Percentiles rank a stretch among this genome's conserved stretches.
Conservation (phyloP, 768 basidiomycete species). For the Lactarius deliciosus region DNA sequence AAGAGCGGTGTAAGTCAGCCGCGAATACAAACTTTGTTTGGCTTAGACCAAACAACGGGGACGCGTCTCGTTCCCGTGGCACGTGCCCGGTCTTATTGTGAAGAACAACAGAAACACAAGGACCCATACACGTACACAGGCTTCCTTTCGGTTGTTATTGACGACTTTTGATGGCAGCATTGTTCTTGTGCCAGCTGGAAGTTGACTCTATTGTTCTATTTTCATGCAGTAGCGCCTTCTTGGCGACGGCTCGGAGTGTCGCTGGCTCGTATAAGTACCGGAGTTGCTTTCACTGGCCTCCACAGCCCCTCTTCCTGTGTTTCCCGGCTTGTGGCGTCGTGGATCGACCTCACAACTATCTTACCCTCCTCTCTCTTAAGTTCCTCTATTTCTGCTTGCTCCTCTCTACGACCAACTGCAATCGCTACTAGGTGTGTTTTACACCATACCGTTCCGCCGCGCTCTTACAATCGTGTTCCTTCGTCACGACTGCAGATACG, state of each 20-base stretch:
- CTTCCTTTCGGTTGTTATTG: background rate
- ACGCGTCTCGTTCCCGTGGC: constrained; percentile 3
- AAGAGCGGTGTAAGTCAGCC: background rate
- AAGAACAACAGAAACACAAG: constrained; percentile 20
- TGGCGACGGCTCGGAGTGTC: background rate
- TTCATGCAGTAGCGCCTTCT: background rate
- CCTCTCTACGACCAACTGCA: background rate
- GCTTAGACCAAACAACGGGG: constrained; percentile 13
- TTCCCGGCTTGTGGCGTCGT: constrained; percentile 25
- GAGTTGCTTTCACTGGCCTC: background rate
- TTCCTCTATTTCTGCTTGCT: background rate
- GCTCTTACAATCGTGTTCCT: background rate
- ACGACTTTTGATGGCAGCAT: background rate
- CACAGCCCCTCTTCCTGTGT: constrained; percentile 5
- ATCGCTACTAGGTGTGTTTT: background rate
- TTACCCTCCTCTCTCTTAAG: background rate
- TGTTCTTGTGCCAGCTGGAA: constrained; percentile 5
- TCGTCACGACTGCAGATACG: constrained; percentile 3
- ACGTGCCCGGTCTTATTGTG: constrained; percentile 16
- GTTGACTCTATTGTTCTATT: constrained; percentile 16
- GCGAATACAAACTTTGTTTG: constrained; percentile 3
- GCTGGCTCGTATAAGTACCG: constrained; percentile 21
- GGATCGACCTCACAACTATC: constrained; percentile 14
- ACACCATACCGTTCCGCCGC: no score
- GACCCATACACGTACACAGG: constrained; percentile 13